Percentiles rank a stretch among this genome's conserved stretches.
Evolutionary conservation across 129 eudicot genomes (phyloP).

Genomic region (Silybum marianum): DNA sequence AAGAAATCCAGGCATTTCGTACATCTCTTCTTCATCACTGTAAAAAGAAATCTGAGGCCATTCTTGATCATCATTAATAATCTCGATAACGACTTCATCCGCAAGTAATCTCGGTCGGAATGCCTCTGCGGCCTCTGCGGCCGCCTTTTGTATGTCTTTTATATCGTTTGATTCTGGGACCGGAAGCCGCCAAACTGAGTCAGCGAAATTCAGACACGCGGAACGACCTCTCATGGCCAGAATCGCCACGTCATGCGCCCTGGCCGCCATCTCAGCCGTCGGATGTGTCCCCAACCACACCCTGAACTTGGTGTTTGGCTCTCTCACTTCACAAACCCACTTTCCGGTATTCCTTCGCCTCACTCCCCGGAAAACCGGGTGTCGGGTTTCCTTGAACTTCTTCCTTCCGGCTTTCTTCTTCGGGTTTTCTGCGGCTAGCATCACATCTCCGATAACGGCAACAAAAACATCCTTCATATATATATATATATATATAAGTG

Average conservation of each 20-base stretch:
- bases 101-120: constrained; percentile 26
- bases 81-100: background rate
- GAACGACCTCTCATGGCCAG: constrained; percentile 43
- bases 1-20: constrained; percentile 56
- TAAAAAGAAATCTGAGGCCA: constrained; percentile 16
- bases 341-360: background rate
- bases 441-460: background rate
- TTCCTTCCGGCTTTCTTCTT: constrained; percentile 20
- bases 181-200: constrained; percentile 61
- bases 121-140: constrained; percentile 61
- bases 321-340: constrained; percentile 8
- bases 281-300: constrained; percentile 65
- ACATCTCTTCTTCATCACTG: constrained; percentile 51
- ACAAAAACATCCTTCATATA: background rate
- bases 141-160: constrained; percentile 28
- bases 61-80: background rate
- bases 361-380: background rate
- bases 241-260: constrained; percentile 73
- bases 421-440: background rate
- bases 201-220: constrained; percentile 40
- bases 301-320: constrained; percentile 57
- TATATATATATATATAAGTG: background rate
- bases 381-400: background rate
- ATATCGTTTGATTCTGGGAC: constrained; percentile 50
- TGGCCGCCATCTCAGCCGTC: constrained; percentile 68